Evolutionary conservation across 2,329 filamentous ascomycete species (phyloP).

Genomic region (Neofusicoccum ribis): DNA sequence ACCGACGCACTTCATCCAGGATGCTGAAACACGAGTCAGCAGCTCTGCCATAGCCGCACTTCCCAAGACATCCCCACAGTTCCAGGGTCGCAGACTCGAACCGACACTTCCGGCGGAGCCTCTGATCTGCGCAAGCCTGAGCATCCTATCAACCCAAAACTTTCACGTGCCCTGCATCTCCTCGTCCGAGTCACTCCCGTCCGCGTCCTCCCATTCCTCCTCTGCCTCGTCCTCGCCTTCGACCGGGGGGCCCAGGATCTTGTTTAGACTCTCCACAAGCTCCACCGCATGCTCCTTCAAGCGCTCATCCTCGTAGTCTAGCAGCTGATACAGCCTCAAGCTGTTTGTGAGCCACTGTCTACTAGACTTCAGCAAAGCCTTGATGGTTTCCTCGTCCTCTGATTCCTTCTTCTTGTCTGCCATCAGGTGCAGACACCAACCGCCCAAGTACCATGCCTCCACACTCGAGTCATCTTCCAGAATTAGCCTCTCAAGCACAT

Average conservation of each 20-base stretch:
- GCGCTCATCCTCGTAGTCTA: conserved; percentile 84
- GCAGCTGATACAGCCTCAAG: conserved; percentile 71
- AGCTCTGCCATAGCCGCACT: not conserved
- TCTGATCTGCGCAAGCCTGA: not conserved
- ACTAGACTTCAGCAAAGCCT: conserved; percentile 69
- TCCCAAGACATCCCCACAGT: no score
- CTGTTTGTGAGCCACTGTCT: conserved; percentile 82
- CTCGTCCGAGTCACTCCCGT: conserved; percentile 35
- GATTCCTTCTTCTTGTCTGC: conserved; percentile 65
- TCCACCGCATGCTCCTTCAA: conserved; percentile 74
- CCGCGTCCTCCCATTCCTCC: conserved; percentile 39
- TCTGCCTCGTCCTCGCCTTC: conserved; percentile 45
- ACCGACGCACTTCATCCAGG: not conserved
- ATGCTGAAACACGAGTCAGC: conserved; percentile 14
- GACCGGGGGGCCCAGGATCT: conserved; percentile 44
- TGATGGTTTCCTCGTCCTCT: conserved; percentile 47
- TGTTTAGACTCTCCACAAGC: conserved; percentile 56
- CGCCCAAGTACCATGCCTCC: conserved; percentile 95
- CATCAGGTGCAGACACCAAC: conserved; percentile 84
- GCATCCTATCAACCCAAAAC: not conserved
- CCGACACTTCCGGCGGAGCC: not conserved
- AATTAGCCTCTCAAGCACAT: conserved; percentile 80
- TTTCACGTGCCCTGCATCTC: conserved; percentile 42
- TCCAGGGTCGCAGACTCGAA: not conserved
- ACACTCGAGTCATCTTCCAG: conserved; percentile 91